Base-by-base conservation (phyloP, 164 flowering plant species). In the Umbellularia californica region DNA sequence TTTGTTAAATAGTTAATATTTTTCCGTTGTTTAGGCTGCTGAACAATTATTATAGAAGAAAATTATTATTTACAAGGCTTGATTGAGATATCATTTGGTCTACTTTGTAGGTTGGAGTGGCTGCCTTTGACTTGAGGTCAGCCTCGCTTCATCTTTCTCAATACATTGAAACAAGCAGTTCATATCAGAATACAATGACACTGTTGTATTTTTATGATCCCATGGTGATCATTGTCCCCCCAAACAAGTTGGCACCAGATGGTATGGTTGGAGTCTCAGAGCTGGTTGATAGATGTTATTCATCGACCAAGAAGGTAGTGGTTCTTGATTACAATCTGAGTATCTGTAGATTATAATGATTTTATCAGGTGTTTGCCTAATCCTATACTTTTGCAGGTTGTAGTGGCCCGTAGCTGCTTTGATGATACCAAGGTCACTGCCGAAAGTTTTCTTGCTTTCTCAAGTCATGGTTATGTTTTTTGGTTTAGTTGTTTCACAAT, bases 61-160 rank as follows among this genome's bases (percentile, higher is more conserved):
- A 13, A 15, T 20, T 55, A 3, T 14, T 15, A 15, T 19, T 20
- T 55, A 55, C 17, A 55, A 55, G 5, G 60, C 60, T 20, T n/a
- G 15, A 28, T 71, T 28, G 58, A 47, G 55, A 73, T 51, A 65
- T 19, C 50, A 71, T 15, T 70, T 41, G 47, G 3, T 41, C 14
- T 41, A 66, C 28, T 81, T 58, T 58, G 17, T 85, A 96, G 99
- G 97, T 96, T 69, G 99, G 98, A 74, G 88, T 96, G 75, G 97
- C 98, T 75, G 99, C 99, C 47, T 90, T 96, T 81, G 97, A 94
- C 82, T 84, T 96, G 74, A 87, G 98, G 75, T 88, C 93, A 2
- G 99, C 99, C 70, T 87, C 99, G 10, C 78, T 94, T 79, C 97
- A 96, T 82, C 98, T 96, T 68, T 96, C 99, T 75, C 98, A 94